Evolutionary conservation across 768 basidiomycete species (phyloP).

Genomic region (Leccinellum rugosiceps): DNA sequence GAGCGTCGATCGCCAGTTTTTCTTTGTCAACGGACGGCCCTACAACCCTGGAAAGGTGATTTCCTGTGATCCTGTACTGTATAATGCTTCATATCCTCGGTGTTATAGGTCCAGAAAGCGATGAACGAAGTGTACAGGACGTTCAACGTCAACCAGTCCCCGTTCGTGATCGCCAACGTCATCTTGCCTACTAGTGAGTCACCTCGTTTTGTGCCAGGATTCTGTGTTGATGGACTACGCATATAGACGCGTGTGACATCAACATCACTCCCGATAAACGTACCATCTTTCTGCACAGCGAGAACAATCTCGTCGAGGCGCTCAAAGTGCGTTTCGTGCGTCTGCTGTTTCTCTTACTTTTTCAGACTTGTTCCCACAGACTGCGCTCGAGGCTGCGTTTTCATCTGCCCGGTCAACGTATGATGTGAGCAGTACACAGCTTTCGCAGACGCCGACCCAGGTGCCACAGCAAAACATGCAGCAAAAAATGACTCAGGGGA

Average conservation of each 20-base stretch:
- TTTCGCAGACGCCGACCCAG: conserved; percentile 15
- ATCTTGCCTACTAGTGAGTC: conserved; percentile 70
- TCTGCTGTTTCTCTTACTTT: neutral
- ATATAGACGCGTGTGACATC: conserved; percentile 76
- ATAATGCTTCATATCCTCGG: neutral
- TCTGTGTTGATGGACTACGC: neutral
- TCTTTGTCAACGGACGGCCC: conserved; percentile 90
- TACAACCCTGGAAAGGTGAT: conserved; percentile 72
- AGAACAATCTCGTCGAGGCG: conserved; percentile 70
- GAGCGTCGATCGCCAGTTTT: conserved; percentile 84
- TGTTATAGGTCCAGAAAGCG: conserved; percentile 72
- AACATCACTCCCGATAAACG: conserved; percentile 97
- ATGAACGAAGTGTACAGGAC: conserved; percentile 91
- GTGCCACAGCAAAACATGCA: conserved; percentile 1
- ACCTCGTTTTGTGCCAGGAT: neutral
- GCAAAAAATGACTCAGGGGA: neutral
- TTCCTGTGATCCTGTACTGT: neutral
- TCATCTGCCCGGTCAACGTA: conserved; percentile 72
- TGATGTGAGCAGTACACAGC: conserved; percentile 38
- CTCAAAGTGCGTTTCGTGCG: conserved; percentile 56
- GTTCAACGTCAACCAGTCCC: conserved; percentile 72
- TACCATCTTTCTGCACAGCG: conserved; percentile 89
- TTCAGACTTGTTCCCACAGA: conserved; percentile 35
- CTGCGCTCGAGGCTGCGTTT: conserved; percentile 64
- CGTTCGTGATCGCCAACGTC: conserved; percentile 83